phyloP scores from a whole-genome alignment of 139 green algal species.

The Chlorella ohadii region DNA sequence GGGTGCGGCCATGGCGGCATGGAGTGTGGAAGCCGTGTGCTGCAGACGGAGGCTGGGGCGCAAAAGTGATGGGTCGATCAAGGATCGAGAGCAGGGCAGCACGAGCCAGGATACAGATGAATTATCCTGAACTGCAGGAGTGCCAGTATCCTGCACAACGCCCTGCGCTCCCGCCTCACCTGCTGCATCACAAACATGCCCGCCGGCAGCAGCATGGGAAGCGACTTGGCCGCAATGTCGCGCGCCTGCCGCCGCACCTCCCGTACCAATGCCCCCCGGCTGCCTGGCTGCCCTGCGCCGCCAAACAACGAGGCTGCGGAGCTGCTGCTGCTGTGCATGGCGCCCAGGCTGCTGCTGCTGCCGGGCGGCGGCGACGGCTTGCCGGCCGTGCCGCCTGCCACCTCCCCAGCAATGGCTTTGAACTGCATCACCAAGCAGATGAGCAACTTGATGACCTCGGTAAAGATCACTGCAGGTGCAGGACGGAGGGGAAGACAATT shows the following conservation, averaged over 20 bases:
- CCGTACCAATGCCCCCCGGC: not conserved
- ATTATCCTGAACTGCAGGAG: too few species aligned
- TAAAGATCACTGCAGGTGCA: constrained; percentile 26
- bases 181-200: constrained; percentile 71
- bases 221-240: constrained; percentile 26
- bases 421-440: constrained; percentile 58
- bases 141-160: too few species aligned
- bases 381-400: constrained; percentile 5
- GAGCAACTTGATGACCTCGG: constrained; percentile 62
- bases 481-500: too few species aligned
- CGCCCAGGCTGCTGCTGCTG: not conserved
- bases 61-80: too few species aligned
- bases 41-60: not conserved
- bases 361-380: not conserved
- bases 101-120: too few species aligned
- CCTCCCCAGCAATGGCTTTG: constrained; percentile 5
- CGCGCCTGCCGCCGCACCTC: constrained; percentile 12
- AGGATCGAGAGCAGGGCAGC: too few species aligned
- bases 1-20: not conserved
- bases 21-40: not conserved
- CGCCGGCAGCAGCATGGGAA: constrained; percentile 63
- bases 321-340: not conserved
- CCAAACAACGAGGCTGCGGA: not conserved
- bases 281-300: too few species aligned
- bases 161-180: not conserved